Conservation (phyloP, 2,329 filamentous ascomycete species). For the Aspergillus quadricinctus region DNA sequence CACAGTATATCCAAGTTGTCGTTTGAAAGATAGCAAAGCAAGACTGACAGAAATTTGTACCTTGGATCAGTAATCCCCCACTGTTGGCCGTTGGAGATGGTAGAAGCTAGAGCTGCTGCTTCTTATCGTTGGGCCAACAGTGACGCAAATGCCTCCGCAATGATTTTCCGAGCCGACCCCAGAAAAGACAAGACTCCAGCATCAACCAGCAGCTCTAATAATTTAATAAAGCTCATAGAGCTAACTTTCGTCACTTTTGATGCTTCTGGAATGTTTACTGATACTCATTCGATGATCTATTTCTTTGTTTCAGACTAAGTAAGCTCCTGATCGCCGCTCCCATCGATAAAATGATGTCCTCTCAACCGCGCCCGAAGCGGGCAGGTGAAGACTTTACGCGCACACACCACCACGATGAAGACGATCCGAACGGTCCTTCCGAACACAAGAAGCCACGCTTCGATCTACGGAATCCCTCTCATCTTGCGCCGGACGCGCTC, state of each 20-base stretch:
- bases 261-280: not conserved
- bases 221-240: not conserved
- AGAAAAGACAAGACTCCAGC: constrained; percentile 11
- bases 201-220: not conserved
- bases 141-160: constrained; percentile 36
- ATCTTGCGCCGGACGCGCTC: constrained; percentile 74
- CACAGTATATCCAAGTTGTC: not conserved
- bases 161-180: constrained; percentile 41
- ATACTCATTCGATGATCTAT: not conserved
- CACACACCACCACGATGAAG: constrained; percentile 61
- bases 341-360: constrained; percentile 44
- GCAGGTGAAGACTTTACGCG: constrained; percentile 76
- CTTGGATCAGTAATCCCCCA: not conserved
- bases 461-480: constrained; percentile 90
- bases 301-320: not conserved
- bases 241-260: not conserved
- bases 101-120: not conserved
- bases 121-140: constrained; percentile 19
- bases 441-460: constrained; percentile 78
- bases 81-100: not conserved
- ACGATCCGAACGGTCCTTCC: constrained; percentile 41
- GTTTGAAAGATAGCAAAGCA: not conserved
- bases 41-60: not conserved
- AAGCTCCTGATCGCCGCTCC: not conserved
- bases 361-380: constrained; percentile 74